phyloP scores from a whole-genome alignment of 2,329 filamentous ascomycete species.

The Fusarium gaditjirri region DNA sequence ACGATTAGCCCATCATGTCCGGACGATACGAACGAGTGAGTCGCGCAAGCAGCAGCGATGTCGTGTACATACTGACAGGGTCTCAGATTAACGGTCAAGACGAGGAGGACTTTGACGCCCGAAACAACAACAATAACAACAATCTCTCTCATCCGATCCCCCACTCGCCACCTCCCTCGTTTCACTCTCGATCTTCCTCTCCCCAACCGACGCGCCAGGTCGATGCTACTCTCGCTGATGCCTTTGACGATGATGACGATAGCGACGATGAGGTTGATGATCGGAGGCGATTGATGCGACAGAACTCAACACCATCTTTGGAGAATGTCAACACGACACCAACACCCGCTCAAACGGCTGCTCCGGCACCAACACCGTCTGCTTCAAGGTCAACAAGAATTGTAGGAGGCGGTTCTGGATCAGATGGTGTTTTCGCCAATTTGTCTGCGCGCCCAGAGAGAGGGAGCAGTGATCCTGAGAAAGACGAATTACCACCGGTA shows the following conservation, averaged over 20 bases:
- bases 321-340: conserved; percentile 35
- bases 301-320: conserved; percentile 56
- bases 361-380: conserved; percentile 43
- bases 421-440: conserved; percentile 97
- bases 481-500: conserved; percentile 94
- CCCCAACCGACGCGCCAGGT: conserved; percentile 59
- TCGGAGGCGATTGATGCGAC: conserved; percentile 85
- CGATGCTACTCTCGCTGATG: conserved; percentile 87
- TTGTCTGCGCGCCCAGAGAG: conserved; percentile 88
- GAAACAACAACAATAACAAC: conserved; percentile 38
- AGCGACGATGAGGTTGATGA: conserved; percentile 80
- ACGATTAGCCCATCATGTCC: conserved; percentile 56
- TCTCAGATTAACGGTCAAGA: conserved; percentile 68
- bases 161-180: conserved; percentile 80
- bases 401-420: conserved; percentile 79
- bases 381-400: conserved; percentile 58
- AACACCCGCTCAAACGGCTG: conserved; percentile 22
- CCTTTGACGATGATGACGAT: conserved; percentile 86
- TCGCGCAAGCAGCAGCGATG: neutral
- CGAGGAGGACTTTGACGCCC: conserved; percentile 59
- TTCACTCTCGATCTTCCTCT: conserved; percentile 82
- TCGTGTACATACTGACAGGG: conserved; percentile 18
- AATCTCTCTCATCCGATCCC: conserved; percentile 55
- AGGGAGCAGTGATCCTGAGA: conserved; percentile 77
- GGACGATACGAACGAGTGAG: conserved; percentile 69